Evolutionary conservation across 768 basidiomycete genomes (phyloP).

Genomic region (Suillus luteus): DNA sequence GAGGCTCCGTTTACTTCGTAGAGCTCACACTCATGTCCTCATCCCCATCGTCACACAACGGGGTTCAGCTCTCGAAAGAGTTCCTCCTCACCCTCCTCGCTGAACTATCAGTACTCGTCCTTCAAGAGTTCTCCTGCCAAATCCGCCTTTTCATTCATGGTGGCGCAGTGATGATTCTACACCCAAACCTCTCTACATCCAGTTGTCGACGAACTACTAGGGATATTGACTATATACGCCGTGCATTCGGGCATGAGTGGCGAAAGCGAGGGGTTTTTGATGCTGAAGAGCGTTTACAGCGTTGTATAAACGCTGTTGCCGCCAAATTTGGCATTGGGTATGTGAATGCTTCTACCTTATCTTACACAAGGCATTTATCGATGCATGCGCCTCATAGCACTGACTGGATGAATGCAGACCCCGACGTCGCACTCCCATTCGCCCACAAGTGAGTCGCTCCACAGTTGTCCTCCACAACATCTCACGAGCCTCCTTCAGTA

Average conservation of each 20-base stretch:
- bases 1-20: conserved; percentile 1
- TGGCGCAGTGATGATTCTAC: conserved; percentile 74
- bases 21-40: conserved; percentile 18
- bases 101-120: conserved; percentile 52
- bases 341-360: conserved; percentile 15
- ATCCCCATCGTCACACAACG: conserved; percentile 31
- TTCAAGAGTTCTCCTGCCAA: conserved; percentile 47
- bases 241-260: conserved; percentile 62
- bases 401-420: conserved; percentile 81
- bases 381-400: conserved; percentile 18
- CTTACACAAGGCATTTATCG: background rate
- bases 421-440: conserved; percentile 71
- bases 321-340: conserved; percentile 47
- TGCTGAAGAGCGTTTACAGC: conserved; percentile 54
- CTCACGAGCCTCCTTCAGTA: conserved; percentile 18
- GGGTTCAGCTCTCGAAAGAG: conserved; percentile 31
- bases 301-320: conserved; percentile 60
- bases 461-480: conserved; percentile 13
- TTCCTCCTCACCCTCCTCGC: conserved; percentile 49
- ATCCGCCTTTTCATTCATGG: conserved; percentile 70
- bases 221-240: conserved; percentile 68
- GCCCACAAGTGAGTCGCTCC: conserved; percentile 53
- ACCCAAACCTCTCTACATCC: conserved; percentile 42
- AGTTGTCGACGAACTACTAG: conserved; percentile 54
- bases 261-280: conserved; percentile 47